Base-by-base conservation (phyloP, 768 basidiomycete species). In the Termitomyces sp. region DNA sequence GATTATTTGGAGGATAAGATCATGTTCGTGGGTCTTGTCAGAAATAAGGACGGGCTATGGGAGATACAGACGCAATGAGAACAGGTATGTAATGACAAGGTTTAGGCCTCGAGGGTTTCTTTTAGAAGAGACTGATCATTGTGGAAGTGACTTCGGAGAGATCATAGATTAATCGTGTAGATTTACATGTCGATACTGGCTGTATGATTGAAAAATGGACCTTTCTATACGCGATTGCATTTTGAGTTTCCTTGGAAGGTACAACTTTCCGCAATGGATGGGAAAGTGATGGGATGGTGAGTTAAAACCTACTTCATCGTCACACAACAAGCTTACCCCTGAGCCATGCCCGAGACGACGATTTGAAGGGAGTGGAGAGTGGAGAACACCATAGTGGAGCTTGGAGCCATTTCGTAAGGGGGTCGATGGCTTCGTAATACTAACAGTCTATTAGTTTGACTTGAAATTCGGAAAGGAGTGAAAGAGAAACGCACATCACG, bases 391-490 rank as follows among this genome's bases (percentile, higher is more conserved):
- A 96, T 11, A 86, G 75, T 0, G 92, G 93, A 9, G 82, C 81
- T 64, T 86, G 81, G 9, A 87, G 80, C 32, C 84, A 81, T 15
- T 73, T 72, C 0, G 92, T 91, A 5, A 94, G 77, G 4, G 88
- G 85, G 0, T 88, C 91, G 14, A 96, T 74, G 0, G 84, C 86
- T 60, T 86, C 81, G 69, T 95, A 94, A 67, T 93, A 95, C 93
- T 94, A 63, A 31, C 60, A 0, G n/a, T 6, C 8, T 7, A 45
- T 38, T 11, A 59, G 31, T 17, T 50, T 29, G 15, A 6, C 11
- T 25, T 12, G 49, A 14, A 42, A 46, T 14, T 38, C 42, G 10
- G 40, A 8, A 40, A 52, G 25, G 36, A 34, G 17, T 12, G 32
- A 49, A 25, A 46, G 14, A 45, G 5, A 3, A 15, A 68, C 83